phyloP scores from a whole-genome alignment of 1,139 yeast genomes.

The Nakaseomyces glabratus region DNA sequence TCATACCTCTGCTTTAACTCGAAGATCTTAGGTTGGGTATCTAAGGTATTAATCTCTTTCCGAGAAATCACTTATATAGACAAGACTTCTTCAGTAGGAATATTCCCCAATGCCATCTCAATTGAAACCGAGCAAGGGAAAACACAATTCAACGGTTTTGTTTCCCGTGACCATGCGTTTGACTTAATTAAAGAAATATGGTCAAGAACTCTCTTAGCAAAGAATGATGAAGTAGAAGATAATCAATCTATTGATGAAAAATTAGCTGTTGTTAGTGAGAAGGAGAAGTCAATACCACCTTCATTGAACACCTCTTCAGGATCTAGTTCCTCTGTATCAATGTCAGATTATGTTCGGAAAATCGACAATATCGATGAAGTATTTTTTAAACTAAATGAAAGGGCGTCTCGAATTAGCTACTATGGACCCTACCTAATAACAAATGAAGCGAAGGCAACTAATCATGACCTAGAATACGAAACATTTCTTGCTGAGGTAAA shows the following conservation, averaged over 20 bases:
- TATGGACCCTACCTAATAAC: slow-evolving; percentile 1
- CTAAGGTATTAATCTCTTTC: slow-evolving; percentile 63
- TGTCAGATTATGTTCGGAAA: slow-evolving; percentile 5
- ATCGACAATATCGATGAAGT: neutral
- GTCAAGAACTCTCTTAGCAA: slow-evolving; percentile 29
- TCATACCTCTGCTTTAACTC: slow-evolving; percentile 80
- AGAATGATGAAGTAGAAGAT: slow-evolving; percentile 13
- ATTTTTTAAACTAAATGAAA: neutral
- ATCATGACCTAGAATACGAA: slow-evolving; percentile 36
- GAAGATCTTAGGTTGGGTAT: slow-evolving; percentile 89
- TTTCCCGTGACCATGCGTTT: slow-evolving; percentile 71
- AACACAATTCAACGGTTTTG: slow-evolving; percentile 81
- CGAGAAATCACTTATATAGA: slow-evolving; percentile 68
- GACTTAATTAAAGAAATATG: slow-evolving; percentile 59
- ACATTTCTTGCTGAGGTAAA: slow-evolving; percentile 42
- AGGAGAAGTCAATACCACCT: slow-evolving; percentile 9
- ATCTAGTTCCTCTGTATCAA: slow-evolving; percentile 8
- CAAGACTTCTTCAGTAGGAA: slow-evolving; percentile 76
- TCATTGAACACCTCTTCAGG: slow-evolving; percentile 8
- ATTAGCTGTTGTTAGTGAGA: slow-evolving; percentile 13
- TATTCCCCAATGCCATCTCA: slow-evolving; percentile 87
- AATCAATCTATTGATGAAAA: slow-evolving; percentile 20
- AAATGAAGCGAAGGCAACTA: neutral
- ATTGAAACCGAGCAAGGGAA: slow-evolving; percentile 54
- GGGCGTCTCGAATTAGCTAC: neutral